These are phyloP conservation scores for Rhododendron williamsianum DNA, from an alignment of 148 eudicot genomes.

Conservation along the genomic window DNA sequence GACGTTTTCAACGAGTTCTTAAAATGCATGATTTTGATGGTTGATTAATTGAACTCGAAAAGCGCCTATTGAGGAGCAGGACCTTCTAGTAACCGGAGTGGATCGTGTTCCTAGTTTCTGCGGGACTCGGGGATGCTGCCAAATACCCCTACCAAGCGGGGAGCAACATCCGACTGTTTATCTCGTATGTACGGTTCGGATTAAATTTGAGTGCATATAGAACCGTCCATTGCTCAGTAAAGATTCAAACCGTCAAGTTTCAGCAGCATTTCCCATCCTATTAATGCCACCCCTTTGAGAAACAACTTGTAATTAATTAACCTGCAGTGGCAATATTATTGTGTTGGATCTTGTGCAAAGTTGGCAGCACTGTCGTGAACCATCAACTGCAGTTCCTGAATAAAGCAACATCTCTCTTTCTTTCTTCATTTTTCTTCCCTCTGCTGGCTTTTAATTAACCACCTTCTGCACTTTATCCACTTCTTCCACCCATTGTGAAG, in stretches of 20 bases:
- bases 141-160: too few species aligned
- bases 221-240: too few species aligned
- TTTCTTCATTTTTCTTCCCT: neutral
- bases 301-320: neutral
- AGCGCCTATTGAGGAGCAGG: neutral
- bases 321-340: neutral
- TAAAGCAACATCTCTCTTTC: neutral
- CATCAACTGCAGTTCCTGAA: neutral
- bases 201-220: too few species aligned
- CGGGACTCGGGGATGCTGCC: too few species aligned
- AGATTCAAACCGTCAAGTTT: too few species aligned
- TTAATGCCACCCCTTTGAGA: too few species aligned
- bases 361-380: constrained; percentile 6
- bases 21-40: neutral
- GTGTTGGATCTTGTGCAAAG: constrained; percentile 26
- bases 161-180: too few species aligned
- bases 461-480: neutral
- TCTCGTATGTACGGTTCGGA: fast-evolving
- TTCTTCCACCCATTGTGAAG: neutral
- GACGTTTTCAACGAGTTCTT: neutral
- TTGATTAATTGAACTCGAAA: neutral
- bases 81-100: neutral
- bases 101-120: too few species aligned
- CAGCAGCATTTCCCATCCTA: too few species aligned
- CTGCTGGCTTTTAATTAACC: neutral